Conservation (phyloP, 2,329 filamentous ascomycete species). For the Macrophomina phaseolina region DNA sequence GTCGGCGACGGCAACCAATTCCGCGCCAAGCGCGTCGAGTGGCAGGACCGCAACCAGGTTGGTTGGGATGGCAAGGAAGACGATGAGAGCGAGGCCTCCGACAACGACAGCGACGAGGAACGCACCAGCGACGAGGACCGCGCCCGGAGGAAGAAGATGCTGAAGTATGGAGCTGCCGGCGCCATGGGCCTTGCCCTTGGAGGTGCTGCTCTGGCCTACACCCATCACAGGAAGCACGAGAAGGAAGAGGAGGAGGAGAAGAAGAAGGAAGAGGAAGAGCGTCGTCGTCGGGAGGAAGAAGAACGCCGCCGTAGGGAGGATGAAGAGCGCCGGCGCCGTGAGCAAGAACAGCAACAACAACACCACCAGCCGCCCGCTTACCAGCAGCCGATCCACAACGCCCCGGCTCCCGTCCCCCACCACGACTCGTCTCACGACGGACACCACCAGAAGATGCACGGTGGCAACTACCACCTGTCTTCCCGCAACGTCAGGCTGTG, state of each 20-base stretch:
- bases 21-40: conserved; percentile 17
- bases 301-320: neutral
- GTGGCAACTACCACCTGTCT: conserved; percentile 21
- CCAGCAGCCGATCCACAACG: conserved; percentile 16
- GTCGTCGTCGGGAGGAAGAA: neutral
- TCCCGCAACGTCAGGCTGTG: neutral
- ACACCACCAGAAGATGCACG: conserved; percentile 21
- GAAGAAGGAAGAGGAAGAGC: conserved; percentile 21
- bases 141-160: conserved; percentile 18
- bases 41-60: conserved; percentile 11
- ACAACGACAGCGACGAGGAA: conserved; percentile 17
- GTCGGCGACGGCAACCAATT: conserved; percentile 20
- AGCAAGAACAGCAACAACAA: neutral
- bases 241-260: conserved; percentile 20
- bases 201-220: conserved; percentile 15
- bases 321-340: conserved; percentile 3
- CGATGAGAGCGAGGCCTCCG: neutral
- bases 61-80: conserved; percentile 23
- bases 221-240: conserved; percentile 16
- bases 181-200: conserved; percentile 5
- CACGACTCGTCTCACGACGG: neutral
- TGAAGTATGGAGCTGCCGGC: conserved; percentile 13
- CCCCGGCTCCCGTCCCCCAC: neutral
- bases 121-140: conserved; percentile 7
- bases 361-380: neutral